Evolutionary conservation across 257 asterid species (phyloP), one percentile per base, ranked within the genome.

Genomic region (Haberlea rhodopensis): DNA sequence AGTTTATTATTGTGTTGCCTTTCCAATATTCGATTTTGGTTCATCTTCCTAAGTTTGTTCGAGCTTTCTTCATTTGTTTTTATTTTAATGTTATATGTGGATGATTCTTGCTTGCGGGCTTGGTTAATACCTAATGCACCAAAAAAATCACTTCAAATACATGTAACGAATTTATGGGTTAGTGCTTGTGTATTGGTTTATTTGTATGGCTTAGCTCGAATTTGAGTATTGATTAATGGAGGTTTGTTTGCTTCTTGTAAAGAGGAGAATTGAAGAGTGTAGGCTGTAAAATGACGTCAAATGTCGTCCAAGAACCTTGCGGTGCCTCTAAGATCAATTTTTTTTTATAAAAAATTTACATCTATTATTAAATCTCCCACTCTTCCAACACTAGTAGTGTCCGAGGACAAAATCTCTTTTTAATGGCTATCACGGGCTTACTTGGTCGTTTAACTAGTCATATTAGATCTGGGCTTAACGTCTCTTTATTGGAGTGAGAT

Each of bases 101-200:
- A 40, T 15, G 1, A 43, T 37, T 37, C 20, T 5, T 43, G 7
- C 51, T 43, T 43, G 31, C 22, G 23, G n/a, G 21, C 5, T 37
- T 34, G 29, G 1, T n/a, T 43, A 15, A 43, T 43, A 15, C 16
- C 19, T 15, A 43, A 15, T 16, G 6, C 18, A 37, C 48, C 6
- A 37, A 37, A 8, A 37, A 3, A 3, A 37, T 11, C n/a, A n/a
- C n/a, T n/a, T n/a, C n/a, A n/a, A n/a, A n/a, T n/a, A n/a, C 11
- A 13, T 23, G 26, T 2, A 28, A 25, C 16, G 28, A 8, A 56
- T 9, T 53, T 55, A 48, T 58, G 57, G 46, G 23, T n/a, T 5
- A 52, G 51, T 46, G 73, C 73, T 46, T 65, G 18, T 67, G 26
- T 22, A 23, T 53, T 70, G 66, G 57, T 49, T 48, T 26, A 57